Evolutionary conservation across 352 stramenopile species (phyloP).

Genomic region (Pilasporangium apinafurcum): DNA sequence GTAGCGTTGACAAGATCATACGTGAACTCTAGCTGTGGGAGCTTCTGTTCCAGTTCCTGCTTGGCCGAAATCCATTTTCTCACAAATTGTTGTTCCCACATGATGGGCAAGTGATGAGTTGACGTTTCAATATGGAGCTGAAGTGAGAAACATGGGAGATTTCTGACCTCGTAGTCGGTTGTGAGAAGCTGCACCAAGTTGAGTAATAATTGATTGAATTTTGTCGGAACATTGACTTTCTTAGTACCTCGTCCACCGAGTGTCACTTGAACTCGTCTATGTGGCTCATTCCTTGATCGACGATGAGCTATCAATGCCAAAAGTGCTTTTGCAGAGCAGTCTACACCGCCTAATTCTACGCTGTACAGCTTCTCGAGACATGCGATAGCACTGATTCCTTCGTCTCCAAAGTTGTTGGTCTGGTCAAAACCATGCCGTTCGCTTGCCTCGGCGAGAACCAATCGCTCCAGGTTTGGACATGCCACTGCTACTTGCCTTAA

Average conservation of each 20-base stretch:
- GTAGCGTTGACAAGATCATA: slow-evolving; percentile 12
- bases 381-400: slow-evolving; percentile 7
- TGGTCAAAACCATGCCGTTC: slow-evolving; percentile 17
- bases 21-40: slow-evolving; percentile 6
- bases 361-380: slow-evolving; percentile 4
- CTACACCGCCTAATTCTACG: slow-evolving; percentile 14
- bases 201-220: slow-evolving; percentile 13
- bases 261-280: slow-evolving; percentile 10
- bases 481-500: slow-evolving; percentile 5
- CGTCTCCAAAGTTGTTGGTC: slow-evolving; percentile 15
- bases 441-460: slow-evolving; percentile 12
- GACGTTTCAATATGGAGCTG: slow-evolving; percentile 12
- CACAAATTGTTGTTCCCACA: slow-evolving; percentile 9
- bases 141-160: slow-evolving; percentile 11
- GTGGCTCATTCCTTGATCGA: neutral
- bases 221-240: slow-evolving; percentile 9
- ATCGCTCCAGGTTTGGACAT: slow-evolving; percentile 9
- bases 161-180: neutral
- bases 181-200: slow-evolving; percentile 1
- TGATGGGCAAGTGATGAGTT: slow-evolving; percentile 11
- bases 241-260: slow-evolving; percentile 10
- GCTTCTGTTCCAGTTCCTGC: slow-evolving; percentile 4
- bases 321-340: slow-evolving; percentile 8
- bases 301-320: slow-evolving; percentile 4
- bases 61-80: slow-evolving; percentile 12